phyloP scores from a whole-genome alignment of 1,284 basidiomycete species.

The Grifola frondosa region DNA sequence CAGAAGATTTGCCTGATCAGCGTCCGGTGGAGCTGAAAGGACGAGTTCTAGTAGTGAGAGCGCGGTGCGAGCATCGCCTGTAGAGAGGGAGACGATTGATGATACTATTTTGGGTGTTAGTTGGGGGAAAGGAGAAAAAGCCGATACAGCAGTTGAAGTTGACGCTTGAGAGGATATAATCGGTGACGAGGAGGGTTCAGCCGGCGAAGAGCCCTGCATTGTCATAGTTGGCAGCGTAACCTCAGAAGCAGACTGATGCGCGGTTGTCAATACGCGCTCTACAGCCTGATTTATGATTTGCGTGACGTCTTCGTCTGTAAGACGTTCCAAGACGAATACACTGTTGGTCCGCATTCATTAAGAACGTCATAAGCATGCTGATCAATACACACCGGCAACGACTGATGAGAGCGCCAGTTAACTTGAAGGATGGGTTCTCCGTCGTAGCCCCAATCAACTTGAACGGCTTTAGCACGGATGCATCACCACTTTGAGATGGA shows the following conservation, averaged over 20 bases:
- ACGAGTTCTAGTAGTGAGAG: slow-evolving; percentile 66
- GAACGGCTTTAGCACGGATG: slow-evolving; percentile 10
- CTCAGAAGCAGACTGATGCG: slow-evolving; percentile 1
- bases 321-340: slow-evolving; percentile 62
- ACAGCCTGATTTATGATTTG: slow-evolving; percentile 54
- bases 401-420: slow-evolving; percentile 76
- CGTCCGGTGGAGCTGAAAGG: slow-evolving; percentile 40
- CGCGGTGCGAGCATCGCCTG: slow-evolving; percentile 72
- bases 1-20: slow-evolving; percentile 47
- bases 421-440: slow-evolving; percentile 89
- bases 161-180: slow-evolving; percentile 11
- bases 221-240: slow-evolving; percentile 6
- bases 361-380: background rate
- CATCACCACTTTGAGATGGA: slow-evolving; percentile 18
- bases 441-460: slow-evolving; percentile 87
- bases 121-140: slow-evolving; percentile 40
- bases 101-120: slow-evolving; percentile 48
- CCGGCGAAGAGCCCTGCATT: slow-evolving; percentile 9
- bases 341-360: slow-evolving; percentile 31
- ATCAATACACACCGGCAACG: slow-evolving; percentile 65
- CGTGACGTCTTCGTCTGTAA: slow-evolving; percentile 58
- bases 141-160: slow-evolving; percentile 6
- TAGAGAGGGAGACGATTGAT: slow-evolving; percentile 56
- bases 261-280: slow-evolving; percentile 34
- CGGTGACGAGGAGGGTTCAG: slow-evolving; percentile 19